phyloP scores from a whole-genome alignment of 169 alveolate genomes.

The Plasmodium falciparum region DNA sequence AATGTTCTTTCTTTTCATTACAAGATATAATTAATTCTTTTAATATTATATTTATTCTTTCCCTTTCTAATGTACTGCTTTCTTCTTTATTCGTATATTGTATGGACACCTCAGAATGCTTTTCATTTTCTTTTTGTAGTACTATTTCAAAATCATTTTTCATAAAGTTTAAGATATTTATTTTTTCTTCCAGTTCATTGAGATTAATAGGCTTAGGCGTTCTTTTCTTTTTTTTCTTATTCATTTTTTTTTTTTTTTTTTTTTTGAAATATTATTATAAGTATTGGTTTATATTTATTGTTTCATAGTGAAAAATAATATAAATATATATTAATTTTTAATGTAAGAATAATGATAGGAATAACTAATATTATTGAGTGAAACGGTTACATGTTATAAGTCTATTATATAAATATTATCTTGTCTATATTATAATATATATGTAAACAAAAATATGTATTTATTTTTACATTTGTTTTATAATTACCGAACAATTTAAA shows the following conservation, averaged over 20 bases:
- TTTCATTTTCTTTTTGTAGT: slow-evolving; percentile 46
- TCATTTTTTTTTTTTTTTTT: slow-evolving; percentile 4
- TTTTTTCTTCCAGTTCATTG: slow-evolving; percentile 37
- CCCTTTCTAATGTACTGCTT: slow-evolving; percentile 33
- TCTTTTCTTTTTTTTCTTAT: slow-evolving; percentile 29
- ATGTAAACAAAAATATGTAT: too few species aligned
- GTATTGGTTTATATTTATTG: too few species aligned
- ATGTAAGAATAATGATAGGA: too few species aligned
- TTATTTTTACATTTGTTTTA: too few species aligned
- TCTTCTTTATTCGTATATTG: slow-evolving; percentile 26
- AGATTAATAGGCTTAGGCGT: slow-evolving; percentile 24
- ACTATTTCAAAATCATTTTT: slow-evolving; percentile 65
- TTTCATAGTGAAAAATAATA: too few species aligned
- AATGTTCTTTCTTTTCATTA: slow-evolving; percentile 38
- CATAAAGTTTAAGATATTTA: slow-evolving; percentile 50
- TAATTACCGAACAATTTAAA: too few species aligned
- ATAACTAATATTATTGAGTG: too few species aligned
- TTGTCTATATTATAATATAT: too few species aligned
- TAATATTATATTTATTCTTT: slow-evolving; percentile 52
- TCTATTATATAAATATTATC: too few species aligned
- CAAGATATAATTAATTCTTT: slow-evolving; percentile 35
- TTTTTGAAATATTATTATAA: too few species aligned
- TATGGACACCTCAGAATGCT: not conserved
- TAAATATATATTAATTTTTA: too few species aligned
- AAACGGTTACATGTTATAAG: too few species aligned